Evolutionary conservation across 352 stramenopile genomes (phyloP).

Genomic region (Pseudoperonospora humuli): DNA sequence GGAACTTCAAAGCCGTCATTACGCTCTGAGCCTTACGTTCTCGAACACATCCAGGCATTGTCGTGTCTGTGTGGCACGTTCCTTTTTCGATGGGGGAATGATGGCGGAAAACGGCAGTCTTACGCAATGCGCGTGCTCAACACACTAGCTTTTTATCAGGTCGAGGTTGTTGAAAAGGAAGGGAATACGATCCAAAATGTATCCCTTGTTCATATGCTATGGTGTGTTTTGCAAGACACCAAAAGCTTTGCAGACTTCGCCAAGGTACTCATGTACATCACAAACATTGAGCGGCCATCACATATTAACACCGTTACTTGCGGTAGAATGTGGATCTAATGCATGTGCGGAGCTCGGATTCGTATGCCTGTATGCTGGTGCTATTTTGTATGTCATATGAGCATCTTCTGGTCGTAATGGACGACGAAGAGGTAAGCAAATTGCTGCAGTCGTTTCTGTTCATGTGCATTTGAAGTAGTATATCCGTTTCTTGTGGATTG

Average conservation of each 20-base stretch:
- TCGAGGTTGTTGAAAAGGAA: constrained; percentile 12
- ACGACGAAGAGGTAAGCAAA: constrained; percentile 55
- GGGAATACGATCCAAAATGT: constrained; percentile 5
- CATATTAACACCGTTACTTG: constrained; percentile 2
- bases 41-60: constrained; percentile 38
- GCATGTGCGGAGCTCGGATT: constrained; percentile 27
- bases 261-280: constrained; percentile 21
- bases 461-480: not conserved
- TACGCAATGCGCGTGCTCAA: constrained; percentile 52
- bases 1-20: constrained; percentile 9
- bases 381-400: constrained; percentile 58
- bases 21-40: constrained; percentile 31
- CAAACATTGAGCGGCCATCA: not conserved
- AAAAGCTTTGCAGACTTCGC: constrained; percentile 45
- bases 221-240: constrained; percentile 53
- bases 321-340: constrained; percentile 40
- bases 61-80: constrained; percentile 42
- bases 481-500: not conserved
- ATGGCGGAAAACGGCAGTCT: constrained; percentile 29
- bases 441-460: too few relatives aligned
- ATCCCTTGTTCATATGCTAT: constrained; percentile 46
- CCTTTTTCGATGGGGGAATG: constrained; percentile 46
- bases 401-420: constrained; percentile 54
- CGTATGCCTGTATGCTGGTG: constrained; percentile 39
- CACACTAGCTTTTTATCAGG: constrained; percentile 46